Base-by-base conservation (phyloP, 1,284 basidiomycete genomes). In the Melampsora medusae region DNA sequence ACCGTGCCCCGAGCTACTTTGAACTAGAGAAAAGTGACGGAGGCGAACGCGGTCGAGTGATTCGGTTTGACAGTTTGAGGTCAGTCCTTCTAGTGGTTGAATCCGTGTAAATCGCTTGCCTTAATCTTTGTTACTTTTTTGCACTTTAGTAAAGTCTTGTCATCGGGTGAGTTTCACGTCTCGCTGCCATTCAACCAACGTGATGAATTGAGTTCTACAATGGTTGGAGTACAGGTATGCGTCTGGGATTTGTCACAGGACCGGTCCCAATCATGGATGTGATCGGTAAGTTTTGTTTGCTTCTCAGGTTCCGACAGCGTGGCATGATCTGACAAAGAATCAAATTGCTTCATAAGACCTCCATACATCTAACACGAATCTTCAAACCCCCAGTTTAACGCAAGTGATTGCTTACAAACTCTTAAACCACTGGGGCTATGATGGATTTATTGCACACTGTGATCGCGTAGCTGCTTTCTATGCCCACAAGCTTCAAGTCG, bases 61-160 rank as follows among this genome's bases (percentile, higher is more conserved):
- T 83, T 28, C 80, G 82, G 17, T 81, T 81, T 78, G 81, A 83
- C 64, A 80, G 79, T 67, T 79, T 68, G 42, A 67, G 56, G 77
- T 49, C 22, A 67, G 73, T 50, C 22, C 10, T 14, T 94, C 61
- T 92, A 95, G 81, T 85, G 82, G 0, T 80, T 76, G 75, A 77
- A 4, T 74, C 77, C 71, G 65, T 66, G 4, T 67, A 83, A 66
- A 80, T 83, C 67, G 82, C 83, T 76, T 82, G 82, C 31, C 79
- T 81, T 48, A 64, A 31, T 62, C 31, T 65, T 46, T n/a, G 28
- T 28, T 16, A 60, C 69, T 78, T 87, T 88, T 92, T 10, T 78
- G 94, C 31, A 88, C 93, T 50, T 92, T 94, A 82, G 93, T 74
- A 97, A 97, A 85, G 86, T 96, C 59, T 85, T 95, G 25, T 91